These are phyloP conservation scores for Theobroma cacao DNA, from an alignment of 345 rosid species.

Conservation along the genomic window DNA sequence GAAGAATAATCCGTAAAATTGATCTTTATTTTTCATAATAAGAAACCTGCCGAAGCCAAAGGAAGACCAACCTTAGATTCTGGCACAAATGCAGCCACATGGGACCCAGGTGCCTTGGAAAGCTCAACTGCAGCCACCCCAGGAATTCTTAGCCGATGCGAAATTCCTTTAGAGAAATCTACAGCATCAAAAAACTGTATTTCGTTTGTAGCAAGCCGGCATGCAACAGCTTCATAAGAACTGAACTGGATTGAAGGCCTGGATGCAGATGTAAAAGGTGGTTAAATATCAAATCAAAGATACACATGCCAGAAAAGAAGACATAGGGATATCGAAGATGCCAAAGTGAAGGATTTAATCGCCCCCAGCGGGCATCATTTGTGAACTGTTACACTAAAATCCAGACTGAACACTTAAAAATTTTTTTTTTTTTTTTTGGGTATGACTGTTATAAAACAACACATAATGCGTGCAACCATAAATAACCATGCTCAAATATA, in stretches of 20 bases:
- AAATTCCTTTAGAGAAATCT: slow-evolving; percentile 80
- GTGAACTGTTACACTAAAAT: background rate
- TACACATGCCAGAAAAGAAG: background rate
- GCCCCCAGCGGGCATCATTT: background rate
- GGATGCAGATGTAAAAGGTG: slow-evolving; percentile 21
- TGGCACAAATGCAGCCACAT: slow-evolving; percentile 86
- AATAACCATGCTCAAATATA: background rate
- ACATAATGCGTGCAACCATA: background rate
- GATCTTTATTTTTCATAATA: background rate
- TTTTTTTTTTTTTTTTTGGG: background rate
- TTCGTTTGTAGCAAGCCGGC: slow-evolving; percentile 85
- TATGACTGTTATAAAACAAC: background rate
- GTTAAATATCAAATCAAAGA: background rate
- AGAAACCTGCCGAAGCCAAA: background rate
- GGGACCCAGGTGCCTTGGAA: slow-evolving; percentile 74
- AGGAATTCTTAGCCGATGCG: slow-evolving; percentile 63
- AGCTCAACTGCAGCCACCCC: slow-evolving; percentile 82
- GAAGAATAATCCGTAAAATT: background rate
- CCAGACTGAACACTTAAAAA: background rate
- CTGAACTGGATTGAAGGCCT: slow-evolving; percentile 87
- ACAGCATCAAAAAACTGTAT: slow-evolving; percentile 80
- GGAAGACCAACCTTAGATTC: slow-evolving; percentile 73
- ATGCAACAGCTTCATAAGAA: slow-evolving; percentile 78
- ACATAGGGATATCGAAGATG: background rate
- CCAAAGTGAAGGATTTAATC: background rate